Evolutionary conservation across 345 rosid species (phyloP).

Genomic region (Aethionema arabicum): DNA sequence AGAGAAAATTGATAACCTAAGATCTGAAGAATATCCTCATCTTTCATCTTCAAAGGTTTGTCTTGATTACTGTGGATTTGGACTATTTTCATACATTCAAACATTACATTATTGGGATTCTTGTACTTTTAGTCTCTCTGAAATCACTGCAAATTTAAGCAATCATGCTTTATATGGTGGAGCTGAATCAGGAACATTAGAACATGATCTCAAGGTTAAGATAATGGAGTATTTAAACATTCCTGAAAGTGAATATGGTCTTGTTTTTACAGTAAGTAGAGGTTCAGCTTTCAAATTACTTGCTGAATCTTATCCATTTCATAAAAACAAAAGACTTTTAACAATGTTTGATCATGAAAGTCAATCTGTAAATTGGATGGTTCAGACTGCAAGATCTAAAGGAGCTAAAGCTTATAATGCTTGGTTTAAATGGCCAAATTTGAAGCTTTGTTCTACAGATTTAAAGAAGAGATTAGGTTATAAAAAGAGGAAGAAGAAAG

Average conservation of each 20-base stretch:
- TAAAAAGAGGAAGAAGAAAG: constrained; percentile 72
- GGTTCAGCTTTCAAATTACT: constrained; percentile 81
- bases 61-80: constrained; percentile 87
- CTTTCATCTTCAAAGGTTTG: constrained; percentile 71
- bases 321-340: constrained; percentile 60
- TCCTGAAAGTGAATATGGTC: constrained; percentile 77
- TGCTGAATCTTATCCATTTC: constrained; percentile 78
- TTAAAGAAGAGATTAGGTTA: constrained; percentile 61
- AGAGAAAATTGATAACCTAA: constrained; percentile 66
- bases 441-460: constrained; percentile 76
- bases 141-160: constrained; percentile 80
- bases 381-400: constrained; percentile 71
- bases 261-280: constrained; percentile 77
- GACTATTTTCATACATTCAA: constrained; percentile 65
- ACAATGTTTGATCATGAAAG: constrained; percentile 94
- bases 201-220: constrained; percentile 71
- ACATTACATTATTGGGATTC: constrained; percentile 67
- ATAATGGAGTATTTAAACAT: constrained; percentile 78
- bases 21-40: constrained; percentile 62
- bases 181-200: constrained; percentile 68
- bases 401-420: constrained; percentile 74
- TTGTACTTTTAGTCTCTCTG: constrained; percentile 69
- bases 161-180: constrained; percentile 81
- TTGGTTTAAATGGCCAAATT: constrained; percentile 85
- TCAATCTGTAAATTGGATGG: constrained; percentile 88